Percentiles rank a stretch among this genome's conserved stretches.
phyloP scores from a whole-genome alignment of 1,284 basidiomycete species.

The Boletus semigastroideus region DNA sequence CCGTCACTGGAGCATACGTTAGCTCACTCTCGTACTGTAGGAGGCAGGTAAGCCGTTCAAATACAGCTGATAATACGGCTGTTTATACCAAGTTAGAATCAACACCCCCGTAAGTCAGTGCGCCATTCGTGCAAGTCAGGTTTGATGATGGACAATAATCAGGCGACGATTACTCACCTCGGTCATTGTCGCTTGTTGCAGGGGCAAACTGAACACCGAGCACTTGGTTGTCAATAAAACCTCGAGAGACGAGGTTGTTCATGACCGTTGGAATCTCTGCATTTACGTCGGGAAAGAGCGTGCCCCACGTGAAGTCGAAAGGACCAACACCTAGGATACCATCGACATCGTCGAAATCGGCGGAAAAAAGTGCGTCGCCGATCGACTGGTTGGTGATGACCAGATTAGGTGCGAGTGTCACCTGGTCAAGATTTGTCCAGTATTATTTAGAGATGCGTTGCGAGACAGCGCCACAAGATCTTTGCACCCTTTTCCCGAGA shows the following conservation, averaged over 20 bases:
- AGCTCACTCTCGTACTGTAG: constrained; percentile 20
- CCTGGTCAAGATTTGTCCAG: constrained; percentile 24
- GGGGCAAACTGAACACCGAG: constrained; percentile 28
- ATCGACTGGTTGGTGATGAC: constrained; percentile 17
- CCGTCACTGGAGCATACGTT: constrained; percentile 25
- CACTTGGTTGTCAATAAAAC: constrained; percentile 14
- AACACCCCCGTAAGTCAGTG: constrained; percentile 27
- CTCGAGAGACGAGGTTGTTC: constrained; percentile 24
- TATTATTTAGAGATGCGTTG: background rate
- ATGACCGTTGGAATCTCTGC: constrained; percentile 27
- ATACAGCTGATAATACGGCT: background rate
- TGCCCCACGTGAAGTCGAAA: constrained; percentile 18
- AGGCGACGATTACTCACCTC: constrained; percentile 13
- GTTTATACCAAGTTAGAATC: constrained; percentile 15
- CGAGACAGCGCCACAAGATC: background rate
- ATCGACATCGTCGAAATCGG: constrained; percentile 15
- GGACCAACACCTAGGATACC: constrained; percentile 32
- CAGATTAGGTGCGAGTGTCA: constrained; percentile 14
- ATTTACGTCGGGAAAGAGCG: constrained; percentile 3
- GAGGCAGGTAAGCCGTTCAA: background rate
- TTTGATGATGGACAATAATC: background rate
- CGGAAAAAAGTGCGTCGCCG: constrained; percentile 2
- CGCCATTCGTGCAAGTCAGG: constrained; percentile 23
- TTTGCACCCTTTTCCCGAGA: constrained; percentile 28
- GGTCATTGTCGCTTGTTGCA: constrained; percentile 14